Conservation (phyloP, 1,284 basidiomycete species). For the Coniophora puteana region DNA sequence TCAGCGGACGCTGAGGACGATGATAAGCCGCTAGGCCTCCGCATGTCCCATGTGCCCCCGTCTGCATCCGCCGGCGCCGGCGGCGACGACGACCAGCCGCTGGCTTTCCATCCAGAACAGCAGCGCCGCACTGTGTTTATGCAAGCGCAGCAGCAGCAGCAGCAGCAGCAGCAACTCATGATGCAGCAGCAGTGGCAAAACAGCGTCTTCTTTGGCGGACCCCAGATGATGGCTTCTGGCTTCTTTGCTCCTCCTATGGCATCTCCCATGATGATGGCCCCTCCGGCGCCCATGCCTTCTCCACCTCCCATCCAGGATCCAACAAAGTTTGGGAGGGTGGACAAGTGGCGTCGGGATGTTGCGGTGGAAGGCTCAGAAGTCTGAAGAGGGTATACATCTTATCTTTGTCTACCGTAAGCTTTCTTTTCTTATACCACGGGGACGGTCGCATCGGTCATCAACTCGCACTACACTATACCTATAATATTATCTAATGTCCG, state of each 20-base stretch:
- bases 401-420: constrained; percentile 6
- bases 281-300: constrained; percentile 48
- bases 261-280: constrained; percentile 51
- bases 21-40: constrained; percentile 59
- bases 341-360: constrained; percentile 76
- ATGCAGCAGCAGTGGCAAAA: constrained; percentile 73
- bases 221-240: constrained; percentile 62
- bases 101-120: constrained; percentile 75
- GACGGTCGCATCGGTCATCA: constrained; percentile 1
- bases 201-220: constrained; percentile 64
- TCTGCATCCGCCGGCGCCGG: constrained; percentile 16
- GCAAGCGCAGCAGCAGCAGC: constrained; percentile 51
- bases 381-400: too few species aligned
- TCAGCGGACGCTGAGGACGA: constrained; percentile 47
- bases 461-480: neutral
- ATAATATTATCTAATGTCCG: constrained; percentile 28
- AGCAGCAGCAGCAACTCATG: constrained; percentile 66
- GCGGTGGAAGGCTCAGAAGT: constrained; percentile 69
- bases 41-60: constrained; percentile 30
- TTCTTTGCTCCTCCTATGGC: constrained; percentile 53
- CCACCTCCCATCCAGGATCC: constrained; percentile 62
- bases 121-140: constrained; percentile 72
- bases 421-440: constrained; percentile 6
- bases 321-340: constrained; percentile 64
- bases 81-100: constrained; percentile 42